Conservation (phyloP, 164 flowering plant genomes). For the Umbellularia californica region DNA sequence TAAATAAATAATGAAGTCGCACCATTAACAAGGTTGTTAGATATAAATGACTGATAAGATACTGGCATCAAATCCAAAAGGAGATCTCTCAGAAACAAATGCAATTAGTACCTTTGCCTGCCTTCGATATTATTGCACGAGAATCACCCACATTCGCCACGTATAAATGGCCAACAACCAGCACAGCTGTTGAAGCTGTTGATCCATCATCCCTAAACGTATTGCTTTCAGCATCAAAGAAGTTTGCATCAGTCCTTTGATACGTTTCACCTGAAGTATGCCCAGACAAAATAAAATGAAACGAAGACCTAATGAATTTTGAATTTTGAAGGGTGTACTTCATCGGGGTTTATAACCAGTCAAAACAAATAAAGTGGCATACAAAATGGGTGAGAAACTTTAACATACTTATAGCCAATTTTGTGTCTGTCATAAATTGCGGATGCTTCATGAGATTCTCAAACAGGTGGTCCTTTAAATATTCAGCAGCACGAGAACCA, state of each 20-base stretch:
- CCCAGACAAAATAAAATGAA: constrained; percentile 14
- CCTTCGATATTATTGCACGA: constrained; percentile 79
- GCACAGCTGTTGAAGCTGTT: constrained; percentile 92
- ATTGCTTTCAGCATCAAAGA: constrained; percentile 82
- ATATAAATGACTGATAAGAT: no score
- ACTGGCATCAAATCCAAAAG: no score
- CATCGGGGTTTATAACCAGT: background rate
- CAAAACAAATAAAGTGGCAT: background rate
- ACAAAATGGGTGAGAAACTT: constrained; percentile 9
- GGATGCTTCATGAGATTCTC: constrained; percentile 93
- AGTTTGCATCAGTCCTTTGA: constrained; percentile 69
- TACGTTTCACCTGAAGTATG: constrained; percentile 73
- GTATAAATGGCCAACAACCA: constrained; percentile 82
- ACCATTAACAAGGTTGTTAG: no score
- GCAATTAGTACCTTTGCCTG: constrained; percentile 64
- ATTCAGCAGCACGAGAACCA: constrained; percentile 97
- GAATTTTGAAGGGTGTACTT: no score
- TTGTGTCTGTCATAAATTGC: constrained; percentile 64
- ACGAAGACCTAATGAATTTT: background rate
- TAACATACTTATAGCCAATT: constrained; percentile 80
- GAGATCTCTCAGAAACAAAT: background rate
- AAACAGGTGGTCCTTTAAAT: constrained; percentile 79
- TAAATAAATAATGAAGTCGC: no score
- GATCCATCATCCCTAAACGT: constrained; percentile 94
- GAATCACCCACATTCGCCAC: constrained; percentile 99